Conservation (phyloP, 2,329 filamentous ascomycete species). For the Emmonsia crescens region DNA sequence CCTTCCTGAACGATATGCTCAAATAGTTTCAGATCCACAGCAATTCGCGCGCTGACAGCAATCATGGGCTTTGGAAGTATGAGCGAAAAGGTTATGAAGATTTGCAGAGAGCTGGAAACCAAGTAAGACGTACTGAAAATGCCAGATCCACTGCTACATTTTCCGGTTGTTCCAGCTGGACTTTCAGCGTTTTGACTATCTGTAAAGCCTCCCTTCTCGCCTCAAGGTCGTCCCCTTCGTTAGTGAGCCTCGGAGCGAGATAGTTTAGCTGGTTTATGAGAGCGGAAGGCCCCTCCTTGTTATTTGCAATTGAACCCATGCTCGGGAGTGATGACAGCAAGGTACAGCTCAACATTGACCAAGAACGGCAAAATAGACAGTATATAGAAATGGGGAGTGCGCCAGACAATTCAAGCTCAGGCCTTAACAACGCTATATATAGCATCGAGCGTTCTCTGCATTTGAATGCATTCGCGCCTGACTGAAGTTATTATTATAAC, state of each 20-base stretch:
- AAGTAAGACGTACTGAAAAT: constrained; percentile 1
- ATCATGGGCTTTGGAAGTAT: constrained; percentile 1
- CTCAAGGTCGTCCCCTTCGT: neutral
- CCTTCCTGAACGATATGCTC: constrained; percentile 1
- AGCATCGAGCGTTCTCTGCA: neutral
- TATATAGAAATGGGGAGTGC: neutral
- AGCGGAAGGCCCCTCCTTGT: neutral
- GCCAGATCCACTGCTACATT: constrained; percentile 1
- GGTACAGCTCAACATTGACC: neutral
- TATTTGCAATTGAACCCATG: neutral
- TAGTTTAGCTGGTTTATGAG: neutral
- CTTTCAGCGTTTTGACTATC: neutral
- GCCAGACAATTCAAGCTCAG: neutral
- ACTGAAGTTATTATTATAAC: neutral
- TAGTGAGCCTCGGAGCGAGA: neutral
- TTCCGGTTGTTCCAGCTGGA: constrained; percentile 3
- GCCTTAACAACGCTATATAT: neutral
- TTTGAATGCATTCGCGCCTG: neutral
- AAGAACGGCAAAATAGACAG: neutral
- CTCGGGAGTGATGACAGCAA: neutral
- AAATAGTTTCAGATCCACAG: constrained; percentile 4
- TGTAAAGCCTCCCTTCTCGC: neutral
- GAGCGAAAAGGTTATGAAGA: neutral
- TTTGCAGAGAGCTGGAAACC: neutral
- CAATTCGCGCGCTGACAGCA: constrained; percentile 3